Base-by-base conservation (phyloP, 805 yeast genomes). In the Suhomyces faveliae region DNA sequence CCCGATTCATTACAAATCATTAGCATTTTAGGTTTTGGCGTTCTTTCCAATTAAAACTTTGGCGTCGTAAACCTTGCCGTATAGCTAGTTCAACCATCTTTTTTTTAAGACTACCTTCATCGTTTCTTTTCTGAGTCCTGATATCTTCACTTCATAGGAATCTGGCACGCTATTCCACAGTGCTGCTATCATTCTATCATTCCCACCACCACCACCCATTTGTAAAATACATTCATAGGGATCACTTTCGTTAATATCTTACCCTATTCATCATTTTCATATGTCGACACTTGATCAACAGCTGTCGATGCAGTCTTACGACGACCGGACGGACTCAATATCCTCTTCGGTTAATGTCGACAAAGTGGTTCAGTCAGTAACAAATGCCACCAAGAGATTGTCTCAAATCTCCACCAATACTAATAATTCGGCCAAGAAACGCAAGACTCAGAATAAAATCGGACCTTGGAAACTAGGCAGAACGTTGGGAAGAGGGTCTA, bases 391-490 rank as follows among this genome's bases (percentile, higher is more conserved):
- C 37, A 77, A 77, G 52, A 61, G 83, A 43, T 64, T 78, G 38
- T 78, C 82, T 8, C 83, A 78, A 58, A 61, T 76, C 58, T 61
- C 77, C 37, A 72, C 79, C 44, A 66, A 64, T 51, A 73, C 78
- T 19, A 67, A 64, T 51, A 68, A 61, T 55, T 72, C 68, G 11
- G 63, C 63, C 46, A 67, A 70, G 64, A 79, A 59, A 66, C 73
- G 76, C 40, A 65, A 70, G 49, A 57, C 66, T 45, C 82, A 78
- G 56, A 77, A 78, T 53, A 77, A 81, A 56, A 84, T 94, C 40
- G 99, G 99, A 2, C 97, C 99, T 1, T 94, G 99, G 99, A 87
- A 89, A 62, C 73, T 94, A 30, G 98, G 98, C 23, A 79, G 92
- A 55, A 94, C 99, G 2, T 73, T 94, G 44, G 99, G 99, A 20